These are phyloP conservation scores for Candida golubevii DNA, from an alignment of 805 yeast genomes.

Conservation along the genomic window DNA sequence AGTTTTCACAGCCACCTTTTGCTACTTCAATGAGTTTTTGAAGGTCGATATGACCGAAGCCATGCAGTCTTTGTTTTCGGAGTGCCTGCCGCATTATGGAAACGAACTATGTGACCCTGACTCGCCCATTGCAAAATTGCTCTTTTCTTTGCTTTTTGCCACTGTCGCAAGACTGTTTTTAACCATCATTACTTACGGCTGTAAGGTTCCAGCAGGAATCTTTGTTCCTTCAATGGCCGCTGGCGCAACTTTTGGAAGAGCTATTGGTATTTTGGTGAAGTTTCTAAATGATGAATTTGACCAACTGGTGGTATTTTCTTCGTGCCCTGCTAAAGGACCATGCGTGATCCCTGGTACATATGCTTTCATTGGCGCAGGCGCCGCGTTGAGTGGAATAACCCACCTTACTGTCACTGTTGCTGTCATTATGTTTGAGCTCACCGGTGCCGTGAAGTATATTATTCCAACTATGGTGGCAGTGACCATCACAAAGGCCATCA, in stretches of 20 bases:
- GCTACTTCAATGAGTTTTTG: constrained; percentile 80
- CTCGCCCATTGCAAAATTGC: constrained; percentile 30
- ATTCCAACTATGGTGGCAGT: constrained; percentile 96
- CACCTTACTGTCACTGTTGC: constrained; percentile 90
- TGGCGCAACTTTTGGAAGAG: constrained; percentile 92
- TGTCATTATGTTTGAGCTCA: constrained; percentile 90
- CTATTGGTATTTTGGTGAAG: constrained; percentile 72
- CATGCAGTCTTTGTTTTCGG: constrained; percentile 86
- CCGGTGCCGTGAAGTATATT: constrained; percentile 90
- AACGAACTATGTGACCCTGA: constrained; percentile 35
- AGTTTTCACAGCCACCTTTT: constrained; percentile 63
- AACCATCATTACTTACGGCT: constrained; percentile 83
- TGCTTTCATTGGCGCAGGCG: constrained; percentile 95
- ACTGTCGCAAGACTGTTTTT: constrained; percentile 65
- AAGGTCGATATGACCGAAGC: constrained; percentile 91
- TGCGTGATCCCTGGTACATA: constrained; percentile 93
- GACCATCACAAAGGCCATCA: constrained; percentile 77
- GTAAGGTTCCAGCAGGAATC: constrained; percentile 95
- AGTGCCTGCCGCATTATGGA: constrained; percentile 54
- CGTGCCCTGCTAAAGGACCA: constrained; percentile 30
- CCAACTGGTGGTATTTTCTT: constrained; percentile 31
- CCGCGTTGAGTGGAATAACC: constrained; percentile 91
- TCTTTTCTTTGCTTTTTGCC: constrained; percentile 61
- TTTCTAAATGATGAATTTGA: constrained; percentile 26
- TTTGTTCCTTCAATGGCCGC: constrained; percentile 96